phyloP scores from a whole-genome alignment of 345 rosid genomes.

The Populus ilicifolia region DNA sequence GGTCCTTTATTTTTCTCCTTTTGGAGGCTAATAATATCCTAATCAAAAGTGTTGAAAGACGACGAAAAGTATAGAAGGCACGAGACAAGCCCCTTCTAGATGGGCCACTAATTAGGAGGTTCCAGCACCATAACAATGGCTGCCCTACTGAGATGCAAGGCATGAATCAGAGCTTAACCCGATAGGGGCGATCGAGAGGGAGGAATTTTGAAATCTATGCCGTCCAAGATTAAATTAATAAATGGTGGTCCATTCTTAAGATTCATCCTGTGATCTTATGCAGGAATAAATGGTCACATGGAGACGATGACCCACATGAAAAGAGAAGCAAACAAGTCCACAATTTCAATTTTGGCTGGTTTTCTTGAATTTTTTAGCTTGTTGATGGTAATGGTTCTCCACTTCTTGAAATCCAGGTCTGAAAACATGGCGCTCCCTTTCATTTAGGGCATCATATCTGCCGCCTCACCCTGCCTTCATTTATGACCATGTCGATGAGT shows the following conservation, averaged over 20 bases:
- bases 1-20: not conserved
- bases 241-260: not conserved
- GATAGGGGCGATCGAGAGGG: no score
- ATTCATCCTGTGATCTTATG: not conserved
- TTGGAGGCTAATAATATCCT: conserved; percentile 2
- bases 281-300: conserved; percentile 22
- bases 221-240: not conserved
- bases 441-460: conserved; percentile 30
- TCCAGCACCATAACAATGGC: not conserved
- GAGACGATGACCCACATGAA: conserved; percentile 27
- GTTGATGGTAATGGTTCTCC: not conserved
- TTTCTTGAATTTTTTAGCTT: not conserved
- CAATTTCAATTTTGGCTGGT: not conserved
- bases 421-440: conserved; percentile 4
- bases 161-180: not conserved
- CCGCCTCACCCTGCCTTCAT: conserved; percentile 11
- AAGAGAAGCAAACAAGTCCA: not conserved
- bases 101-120: conserved; percentile 9
- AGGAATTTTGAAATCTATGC: not conserved
- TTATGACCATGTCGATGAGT: conserved; percentile 21
- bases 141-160: not conserved
- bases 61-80: not conserved
- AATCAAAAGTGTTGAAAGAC: not conserved
- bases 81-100: not conserved
- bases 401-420: conserved; percentile 6